Evolutionary conservation across 257 asterid genomes (phyloP).

Genomic region (Solanum bulbocastanum): DNA sequence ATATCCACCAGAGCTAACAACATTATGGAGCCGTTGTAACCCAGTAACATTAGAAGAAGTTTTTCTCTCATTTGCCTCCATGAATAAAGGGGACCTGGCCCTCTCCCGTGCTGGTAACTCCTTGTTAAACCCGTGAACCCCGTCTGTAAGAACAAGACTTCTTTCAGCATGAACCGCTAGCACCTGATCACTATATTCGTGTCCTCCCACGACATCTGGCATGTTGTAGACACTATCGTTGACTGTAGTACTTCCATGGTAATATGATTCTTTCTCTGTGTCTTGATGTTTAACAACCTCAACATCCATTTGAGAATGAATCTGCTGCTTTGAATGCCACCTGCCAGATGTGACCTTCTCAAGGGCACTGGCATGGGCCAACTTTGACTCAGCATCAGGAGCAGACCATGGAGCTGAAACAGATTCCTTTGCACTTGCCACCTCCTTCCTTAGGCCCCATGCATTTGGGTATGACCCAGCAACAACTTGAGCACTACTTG

Average conservation of each 20-base stretch:
- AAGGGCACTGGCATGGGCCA: conserved; percentile 92
- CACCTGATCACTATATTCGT: conserved; percentile 21
- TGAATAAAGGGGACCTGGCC: conserved; percentile 17
- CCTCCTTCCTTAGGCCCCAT: conserved; percentile 77
- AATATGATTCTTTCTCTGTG: conserved; percentile 20
- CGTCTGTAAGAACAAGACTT: conserved; percentile 41
- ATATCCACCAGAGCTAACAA: conserved; percentile 24
- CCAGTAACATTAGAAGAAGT: conserved; percentile 18
- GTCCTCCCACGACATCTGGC: conserved; percentile 20
- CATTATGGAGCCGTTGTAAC: conserved; percentile 14
- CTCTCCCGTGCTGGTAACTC: conserved; percentile 36
- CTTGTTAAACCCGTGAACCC: conserved; percentile 27
- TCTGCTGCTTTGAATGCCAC: conserved; percentile 69
- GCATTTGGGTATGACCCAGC: conserved; percentile 62
- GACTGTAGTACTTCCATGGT: conserved; percentile 12
- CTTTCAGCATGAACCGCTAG: conserved; percentile 36
- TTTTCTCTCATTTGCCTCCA: conserved; percentile 38
- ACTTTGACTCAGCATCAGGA: conserved; percentile 59
- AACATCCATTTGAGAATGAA: conserved; percentile 33
- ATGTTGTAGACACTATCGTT: conserved; percentile 21
- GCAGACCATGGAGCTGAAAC: conserved; percentile 57
- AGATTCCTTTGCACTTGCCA: conserved; percentile 38
- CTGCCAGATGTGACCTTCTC: conserved; percentile 90
- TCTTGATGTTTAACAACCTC: conserved; percentile 31
- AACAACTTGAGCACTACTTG: conserved; percentile 31